Conservation (phyloP, 331 rosid genomes). For the Stylosanthes scabra region DNA sequence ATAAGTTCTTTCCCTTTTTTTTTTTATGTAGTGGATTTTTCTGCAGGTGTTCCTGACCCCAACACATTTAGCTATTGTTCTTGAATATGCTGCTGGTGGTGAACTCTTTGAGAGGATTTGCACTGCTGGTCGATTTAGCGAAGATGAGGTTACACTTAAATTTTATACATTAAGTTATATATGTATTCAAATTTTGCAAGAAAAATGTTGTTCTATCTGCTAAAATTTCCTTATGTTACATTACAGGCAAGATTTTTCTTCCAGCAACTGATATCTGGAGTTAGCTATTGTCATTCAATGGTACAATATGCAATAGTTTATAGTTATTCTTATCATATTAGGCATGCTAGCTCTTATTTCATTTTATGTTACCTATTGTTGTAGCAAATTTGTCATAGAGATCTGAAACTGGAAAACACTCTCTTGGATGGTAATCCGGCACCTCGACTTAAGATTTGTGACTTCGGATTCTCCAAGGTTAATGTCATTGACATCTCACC, state of each 20-base stretch:
- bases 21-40: background rate
- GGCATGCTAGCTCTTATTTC: background rate
- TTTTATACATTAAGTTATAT: background rate
- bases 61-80: constrained; percentile 84
- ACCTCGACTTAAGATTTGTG: constrained; percentile 95
- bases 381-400: constrained; percentile 97
- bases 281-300: constrained; percentile 89
- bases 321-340: background rate
- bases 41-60: constrained; percentile 85
- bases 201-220: background rate
- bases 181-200: background rate
- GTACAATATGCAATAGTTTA: constrained; percentile 41
- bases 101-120: constrained; percentile 82
- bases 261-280: constrained; percentile 98
- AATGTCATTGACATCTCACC: constrained; percentile 26
- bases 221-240: constrained; percentile 39
- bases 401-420: constrained; percentile 88
- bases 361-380: background rate
- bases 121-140: constrained; percentile 82
- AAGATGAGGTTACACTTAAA: constrained; percentile 75
- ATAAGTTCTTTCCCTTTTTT: no score
- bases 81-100: constrained; percentile 98
- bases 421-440: constrained; percentile 87
- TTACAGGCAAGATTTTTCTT: constrained; percentile 95
- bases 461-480: constrained; percentile 98